Base-by-base conservation (phyloP, 176 grass and related monocot genomes). In the Echinochloa phyllopogon region DNA sequence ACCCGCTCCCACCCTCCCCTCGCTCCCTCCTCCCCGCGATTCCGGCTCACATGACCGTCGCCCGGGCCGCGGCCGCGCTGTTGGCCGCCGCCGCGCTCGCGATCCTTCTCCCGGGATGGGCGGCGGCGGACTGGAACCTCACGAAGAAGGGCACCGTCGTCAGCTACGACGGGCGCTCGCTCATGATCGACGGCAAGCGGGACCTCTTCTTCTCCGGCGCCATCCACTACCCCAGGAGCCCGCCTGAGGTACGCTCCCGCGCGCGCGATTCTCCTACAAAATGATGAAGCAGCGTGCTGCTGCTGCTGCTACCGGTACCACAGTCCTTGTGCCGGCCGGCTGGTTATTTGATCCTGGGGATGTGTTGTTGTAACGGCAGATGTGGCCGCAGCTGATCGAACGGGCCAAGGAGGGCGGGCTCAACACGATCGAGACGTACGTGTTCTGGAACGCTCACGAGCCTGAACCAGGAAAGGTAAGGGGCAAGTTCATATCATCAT, bases 361-460 rank as follows among this genome's bases (percentile, higher is more conserved):
- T 69, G 50, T 43, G n/a, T 18, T 82, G 40, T 2, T 61, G 50
- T 29, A 42, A 57, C 10, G 6, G 40, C 67, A 94, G 87, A 84
- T 94, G 91, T 98, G 96, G 96, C 89, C 86, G 18, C 60, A 63
- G 80, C 85, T 98, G 51, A 45, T 98, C 80, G 69, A 77, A 29
- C 79, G 51, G 67, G 87, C 96, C 8, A 92, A 91, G 76, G 63
- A 83, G 15, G 96, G 96, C 5, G 96, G 96, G 9, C 76, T 98
- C 72, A 98, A 98, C 76, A 87, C 83, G 60, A 98, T 98, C 84
- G 88, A 93, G 74, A 98, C 91, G 21, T 98, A 95, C 58, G 83
- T 92, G 21, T 95, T 98, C 84, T 98, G 93, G 96, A 98, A 98
- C 36, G 83, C 76, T 43, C 96, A 95, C n/a, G 96, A 98, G 77